Base-by-base conservation (phyloP, 768 basidiomycete genomes). In the Boletales sp. region DNA sequence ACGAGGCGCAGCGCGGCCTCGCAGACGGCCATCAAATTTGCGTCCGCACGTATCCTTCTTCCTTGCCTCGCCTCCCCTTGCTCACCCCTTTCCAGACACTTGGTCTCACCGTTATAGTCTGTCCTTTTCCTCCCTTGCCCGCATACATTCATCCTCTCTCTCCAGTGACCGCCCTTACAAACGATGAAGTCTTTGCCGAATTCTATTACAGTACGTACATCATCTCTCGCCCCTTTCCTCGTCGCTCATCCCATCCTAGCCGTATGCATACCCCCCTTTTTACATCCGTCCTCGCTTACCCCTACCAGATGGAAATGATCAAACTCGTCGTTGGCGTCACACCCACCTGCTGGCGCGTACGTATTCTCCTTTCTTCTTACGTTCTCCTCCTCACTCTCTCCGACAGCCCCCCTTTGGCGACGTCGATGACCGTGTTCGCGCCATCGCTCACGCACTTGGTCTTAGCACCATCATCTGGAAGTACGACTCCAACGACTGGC, bases 401-500 rank as follows among this genome's bases (percentile, higher is more conserved):
- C 27, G 3, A 29, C 50, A 81, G 79, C 82, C 84, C 31, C 83
- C 84, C 1, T 84, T 70, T 53, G 84, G 83, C 40, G 83, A 86
- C 51, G 70, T 85, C 17, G 90, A 92, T 38, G 83, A 86, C 66
- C 86, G 90, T 45, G 81, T 91, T 38, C 80, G 90, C 31, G 72
- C 79, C 32, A 84, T 92, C 49, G 81, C 84, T 3, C 62, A 81
- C 19, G 81, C 75, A 9, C 80, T 91, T 55, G 82, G 82, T 34
- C 70, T 91, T 14, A 78, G 77, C 12, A 87, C 87, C 3, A 74
- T 92, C 61, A 72, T 91, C 44, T 92, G 90, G 90, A 64, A 73
- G 56, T 81, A 76, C 52, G 83, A 86, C 58, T 78, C 82, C n/a
- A 70, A 75, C 35, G 89, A 93, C 66, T 90, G 87, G 87, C 77